Base-by-base conservation (phyloP, 768 basidiomycete species). In the Tylopilus felleus region DNA sequence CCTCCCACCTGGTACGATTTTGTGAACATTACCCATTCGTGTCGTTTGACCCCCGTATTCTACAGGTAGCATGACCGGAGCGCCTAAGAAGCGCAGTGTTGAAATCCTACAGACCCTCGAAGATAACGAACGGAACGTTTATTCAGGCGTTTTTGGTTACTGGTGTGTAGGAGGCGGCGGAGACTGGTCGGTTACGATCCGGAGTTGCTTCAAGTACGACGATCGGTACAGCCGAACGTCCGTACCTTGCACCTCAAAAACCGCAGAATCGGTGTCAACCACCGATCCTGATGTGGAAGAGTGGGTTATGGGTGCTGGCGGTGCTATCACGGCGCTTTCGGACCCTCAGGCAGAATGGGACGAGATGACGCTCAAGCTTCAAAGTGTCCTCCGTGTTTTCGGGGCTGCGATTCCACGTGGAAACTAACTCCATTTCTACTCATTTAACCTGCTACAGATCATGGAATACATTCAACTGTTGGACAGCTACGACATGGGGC, bases 31-130 rank as follows among this genome's bases (percentile, higher is more conserved):
- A 13, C 5, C 17, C 21, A 16, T 38, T 41, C 16, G 14, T 50
- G 6, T 53, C 22, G 14, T 33, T 42, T 56, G 55, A 52, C 47
- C 52, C 17, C 29, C 16, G 21, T 39, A 4, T 16, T 17, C 19
- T 44, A 29, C 56, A 94, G 93, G 93, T 1, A 94, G 92, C 55
- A 98, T 98, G 95, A 98, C 95, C 2, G 95, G 95, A 33, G 95
- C 95, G 0, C 95, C 95, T 0, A 98, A 98, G 74, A 88, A 96
- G 63, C 85, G 95, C 29, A 92, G 90, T 52, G 86, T 97, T 8
- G 90, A 97, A 70, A 86, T 98, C 33, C 77, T 98, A 8, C 88
- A 90, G 57, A 76, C 75, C 1, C 78, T 97, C 3, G 95, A 98
- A 69, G 80, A 78, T 43, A 68, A 77, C 39, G 80, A 85, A 44